Base-by-base conservation (phyloP, 805 yeast species). In the Lipomyces anomalus region DNA sequence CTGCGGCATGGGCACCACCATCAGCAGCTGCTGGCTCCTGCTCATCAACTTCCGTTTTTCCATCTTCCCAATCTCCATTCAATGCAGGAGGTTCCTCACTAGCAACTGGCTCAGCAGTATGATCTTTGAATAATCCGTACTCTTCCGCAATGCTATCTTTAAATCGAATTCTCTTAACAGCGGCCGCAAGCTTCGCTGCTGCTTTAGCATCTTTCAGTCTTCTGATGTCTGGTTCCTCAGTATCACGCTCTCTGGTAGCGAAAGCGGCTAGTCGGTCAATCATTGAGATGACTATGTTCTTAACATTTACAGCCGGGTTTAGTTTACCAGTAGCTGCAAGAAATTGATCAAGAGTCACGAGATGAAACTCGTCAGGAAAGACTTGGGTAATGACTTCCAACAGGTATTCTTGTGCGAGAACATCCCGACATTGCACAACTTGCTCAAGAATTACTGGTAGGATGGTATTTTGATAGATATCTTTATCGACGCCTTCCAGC, bases 361-460 rank as follows among this genome's bases (percentile, higher is more conserved):
- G 67, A 59, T 92, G 97, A 63, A 83, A 90, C 52, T 84, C 86
- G 59, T 86, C 96, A 1, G 97, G 97, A 68, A 92, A 92, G 1
- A 89, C 94, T 62, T 90, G 97, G 44, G 89, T 82, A 43, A 92
- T 73, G 9, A 92, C 95, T 60, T 92, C 98, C 40, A 89, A 71
- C 46, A 92, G 67, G 61, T 92, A 92, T 60, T 83, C 89, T 66
- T 92, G 98, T 3, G 97, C 97, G 48, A 92, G 73, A 23, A 79
- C 80, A 61, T 92, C 98, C 48, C 84, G 76, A 62, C 97, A 92
- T 62, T 89, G 96, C 9, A 89, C 79, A 30, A 90, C 82, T 64
- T 92, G 98, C 57, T 89, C 95, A 29, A 90, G 71, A 11, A 90
- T 71, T 0, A 79, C 74, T 1, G 97, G 97, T 48, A 92, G 71